phyloP scores from a whole-genome alignment of 768 basidiomycete species.

The Boletellus ananas region DNA sequence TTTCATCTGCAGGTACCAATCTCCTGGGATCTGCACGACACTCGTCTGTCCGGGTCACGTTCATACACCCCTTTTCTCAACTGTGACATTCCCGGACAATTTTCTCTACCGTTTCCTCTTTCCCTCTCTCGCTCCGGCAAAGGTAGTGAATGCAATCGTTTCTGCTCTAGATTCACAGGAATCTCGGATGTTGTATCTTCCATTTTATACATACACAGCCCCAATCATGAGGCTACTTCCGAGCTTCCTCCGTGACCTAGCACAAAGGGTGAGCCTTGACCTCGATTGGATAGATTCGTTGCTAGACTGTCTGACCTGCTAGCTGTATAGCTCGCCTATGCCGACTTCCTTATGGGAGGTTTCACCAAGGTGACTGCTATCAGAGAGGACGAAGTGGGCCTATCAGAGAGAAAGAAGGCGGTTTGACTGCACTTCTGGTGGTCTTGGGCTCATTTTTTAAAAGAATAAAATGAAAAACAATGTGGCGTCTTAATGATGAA shows the following conservation, averaged over 20 bases:
- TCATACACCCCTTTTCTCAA: constrained; percentile 74
- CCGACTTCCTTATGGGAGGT: constrained; percentile 66
- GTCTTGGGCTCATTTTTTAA: not conserved
- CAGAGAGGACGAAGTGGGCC: constrained; percentile 49
- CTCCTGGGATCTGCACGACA: constrained; percentile 81
- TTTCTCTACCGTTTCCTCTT: constrained; percentile 66
- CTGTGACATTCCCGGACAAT: constrained; percentile 45
- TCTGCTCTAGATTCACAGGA: constrained; percentile 77
- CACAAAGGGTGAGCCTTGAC: constrained; percentile 59
- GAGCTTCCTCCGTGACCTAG: constrained; percentile 69
- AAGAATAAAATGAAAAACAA: no score
- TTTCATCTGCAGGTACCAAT: constrained; percentile 49
- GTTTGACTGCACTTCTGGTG: constrained; percentile 2
- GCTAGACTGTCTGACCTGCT: constrained; percentile 8
- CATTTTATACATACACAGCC: constrained; percentile 65
- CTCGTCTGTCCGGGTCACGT: constrained; percentile 80
- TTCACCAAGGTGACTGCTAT: constrained; percentile 65
- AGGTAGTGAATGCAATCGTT: constrained; percentile 79
- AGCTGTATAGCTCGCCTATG: constrained; percentile 50
- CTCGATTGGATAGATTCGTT: not conserved
- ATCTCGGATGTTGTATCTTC: constrained; percentile 64
- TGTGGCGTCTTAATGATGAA: no score
- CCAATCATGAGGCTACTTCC: constrained; percentile 58
- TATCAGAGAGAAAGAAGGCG: constrained; percentile 8
- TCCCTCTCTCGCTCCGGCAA: constrained; percentile 68